Conservation (phyloP, 306 rosid species). For the Quillaja saponaria region DNA sequence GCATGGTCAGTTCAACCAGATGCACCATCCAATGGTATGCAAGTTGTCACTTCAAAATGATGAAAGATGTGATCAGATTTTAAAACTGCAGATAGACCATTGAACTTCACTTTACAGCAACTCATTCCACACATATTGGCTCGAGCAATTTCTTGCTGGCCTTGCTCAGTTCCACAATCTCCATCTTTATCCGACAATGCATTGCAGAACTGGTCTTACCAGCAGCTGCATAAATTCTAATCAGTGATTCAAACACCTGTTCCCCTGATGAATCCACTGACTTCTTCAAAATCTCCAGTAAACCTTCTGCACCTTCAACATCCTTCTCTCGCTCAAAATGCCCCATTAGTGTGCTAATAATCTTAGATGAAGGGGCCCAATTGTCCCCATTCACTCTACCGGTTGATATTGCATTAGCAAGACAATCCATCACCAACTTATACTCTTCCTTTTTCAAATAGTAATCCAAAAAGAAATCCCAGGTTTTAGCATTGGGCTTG, state of each 20-base stretch:
- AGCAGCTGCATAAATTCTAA: slow-evolving; percentile 76
- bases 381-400: slow-evolving; percentile 74
- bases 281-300: slow-evolving; percentile 68
- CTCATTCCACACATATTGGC: slow-evolving; percentile 58
- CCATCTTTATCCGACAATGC: slow-evolving; percentile 78
- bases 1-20: slow-evolving; percentile 26
- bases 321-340: slow-evolving; percentile 75
- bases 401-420: slow-evolving; percentile 58
- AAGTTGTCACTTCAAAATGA: slow-evolving; percentile 22
- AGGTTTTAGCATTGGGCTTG: slow-evolving; percentile 76
- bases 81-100: slow-evolving; percentile 32
- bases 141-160: slow-evolving; percentile 65
- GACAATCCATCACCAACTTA: slow-evolving; percentile 58
- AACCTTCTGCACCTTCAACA: slow-evolving; percentile 82
- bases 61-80: slow-evolving; percentile 17
- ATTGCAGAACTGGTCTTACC: slow-evolving; percentile 61
- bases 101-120: slow-evolving; percentile 33
- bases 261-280: slow-evolving; percentile 45
- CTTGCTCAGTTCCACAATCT: slow-evolving; percentile 66
- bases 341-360: slow-evolving; percentile 50
- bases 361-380: slow-evolving; percentile 59
- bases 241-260: slow-evolving; percentile 72
- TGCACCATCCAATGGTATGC: slow-evolving; percentile 16
- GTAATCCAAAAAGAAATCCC: slow-evolving; percentile 70
- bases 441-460: slow-evolving; percentile 59